Evolutionary conservation across 805 yeast genomes (phyloP), one percentile per base, ranked within the genome.

Genomic region (Ogataea methanolica): DNA sequence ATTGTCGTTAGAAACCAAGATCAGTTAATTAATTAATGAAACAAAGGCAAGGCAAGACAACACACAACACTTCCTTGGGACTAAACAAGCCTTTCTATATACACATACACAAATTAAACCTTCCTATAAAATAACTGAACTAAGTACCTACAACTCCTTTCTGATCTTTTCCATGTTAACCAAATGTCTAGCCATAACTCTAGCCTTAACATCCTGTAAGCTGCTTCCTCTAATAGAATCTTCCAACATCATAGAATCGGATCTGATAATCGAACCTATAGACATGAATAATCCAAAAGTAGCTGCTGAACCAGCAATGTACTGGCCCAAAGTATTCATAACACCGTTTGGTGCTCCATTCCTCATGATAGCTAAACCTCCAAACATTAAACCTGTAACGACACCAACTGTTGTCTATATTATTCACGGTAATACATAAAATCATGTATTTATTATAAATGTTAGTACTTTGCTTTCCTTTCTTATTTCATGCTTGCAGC

Each of bases 321-420:
- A 94, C 71, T 92, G 96, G 47, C 99, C 98, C 62, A 94, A 73
- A 1, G 97, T 92, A 72, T 96, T 84, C 83, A 94, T 87, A 48
- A 88, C 88, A 47, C 99, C 99, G 62, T 88, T 87, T 42, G 99
- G 99, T n/a, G 99, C 94, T 17, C 99, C 99, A 56, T 86, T 83
- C 47, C 90, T 91, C 55, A 89, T 67, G 57, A 95, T 85, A 49
- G 97, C 85, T 62, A 88, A 82, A 22, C 97, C 96, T 44, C 98
- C 99, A 67, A 92, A 94, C 55, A 95, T 72, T 42, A 92, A 85
- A 53, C 99, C 99, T 36, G 92, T 89, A 61, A 95, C 94, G 9
- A 90, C 94, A 55, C 99, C 99, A 34, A 85, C 91, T 34, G 89
- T 79, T 48, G 82, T 72, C 77, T 72, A 42, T 19, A 46, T 21